phyloP scores from a whole-genome alignment of 2,329 filamentous ascomycete species.

The Sphaerostilbella broomeana region DNA sequence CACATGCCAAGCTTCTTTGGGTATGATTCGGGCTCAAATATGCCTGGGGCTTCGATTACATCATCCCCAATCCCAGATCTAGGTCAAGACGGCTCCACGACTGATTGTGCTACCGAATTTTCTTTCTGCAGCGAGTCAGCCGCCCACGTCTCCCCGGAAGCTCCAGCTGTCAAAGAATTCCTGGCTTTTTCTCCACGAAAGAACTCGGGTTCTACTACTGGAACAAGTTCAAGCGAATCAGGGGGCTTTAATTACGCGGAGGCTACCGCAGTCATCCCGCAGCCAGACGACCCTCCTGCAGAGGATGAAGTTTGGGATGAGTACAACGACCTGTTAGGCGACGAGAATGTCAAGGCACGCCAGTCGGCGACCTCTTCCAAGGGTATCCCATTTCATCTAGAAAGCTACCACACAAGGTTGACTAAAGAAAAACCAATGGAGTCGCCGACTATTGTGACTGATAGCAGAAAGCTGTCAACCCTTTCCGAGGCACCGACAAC shows the following conservation, averaged over 20 bases:
- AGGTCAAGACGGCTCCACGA: conserved; percentile 29
- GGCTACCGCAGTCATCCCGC: conserved; percentile 61
- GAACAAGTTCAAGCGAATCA: conserved; percentile 58
- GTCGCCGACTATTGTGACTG: conserved; percentile 40
- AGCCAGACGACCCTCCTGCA: conserved; percentile 52
- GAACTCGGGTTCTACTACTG: conserved; percentile 54
- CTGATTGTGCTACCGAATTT: conserved; percentile 26
- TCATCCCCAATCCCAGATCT: conserved; percentile 33
- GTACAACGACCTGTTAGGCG: conserved; percentile 81
- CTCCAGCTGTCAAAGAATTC: conserved; percentile 52
- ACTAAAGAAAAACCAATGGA: conserved; percentile 35
- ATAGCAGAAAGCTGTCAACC: conserved; percentile 26
- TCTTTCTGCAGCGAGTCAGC: conserved; percentile 26
- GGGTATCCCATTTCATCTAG: conserved; percentile 50
- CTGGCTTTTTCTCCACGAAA: conserved; percentile 68
- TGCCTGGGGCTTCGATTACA: conserved; percentile 38
- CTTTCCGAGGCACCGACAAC: conserved; percentile 31
- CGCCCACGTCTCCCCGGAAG: conserved; percentile 25
- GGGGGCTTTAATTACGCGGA: conserved; percentile 52
- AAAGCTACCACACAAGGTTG: conserved; percentile 38
- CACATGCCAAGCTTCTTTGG: conserved; percentile 22
- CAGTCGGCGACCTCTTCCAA: conserved; percentile 51
- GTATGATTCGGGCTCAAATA: conserved; percentile 34
- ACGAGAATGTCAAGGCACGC: conserved; percentile 41
- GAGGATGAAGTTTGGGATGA: conserved; percentile 94